Base-by-base conservation (phyloP, 306 rosid species). In the Dryas alaskensis region DNA sequence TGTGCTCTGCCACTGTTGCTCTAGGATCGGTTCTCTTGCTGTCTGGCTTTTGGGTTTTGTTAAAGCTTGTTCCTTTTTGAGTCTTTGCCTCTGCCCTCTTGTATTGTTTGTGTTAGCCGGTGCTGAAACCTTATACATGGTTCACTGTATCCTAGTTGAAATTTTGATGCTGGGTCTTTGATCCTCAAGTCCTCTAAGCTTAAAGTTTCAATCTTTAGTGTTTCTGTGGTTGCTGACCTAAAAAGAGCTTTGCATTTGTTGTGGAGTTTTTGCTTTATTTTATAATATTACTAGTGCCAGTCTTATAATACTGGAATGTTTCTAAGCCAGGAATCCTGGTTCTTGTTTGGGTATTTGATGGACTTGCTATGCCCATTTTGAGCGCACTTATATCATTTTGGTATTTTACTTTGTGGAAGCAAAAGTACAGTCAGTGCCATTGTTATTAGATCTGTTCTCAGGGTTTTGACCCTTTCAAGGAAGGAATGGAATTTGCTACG, bases 401-500 rank as follows among this genome's bases (percentile, higher is more conserved):
- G 65, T 64, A 46, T 69, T 54, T 11, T 65, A 47, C 22, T 27
- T 65, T 65, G 67, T 76, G 72, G 73, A 67, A 66, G 70, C 52
- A 22, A 69, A 70, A 52, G 40, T 59, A 27, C 27, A 10, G 49
- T 67, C n/a, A 31, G 27, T 65, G 22, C 14, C 8, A 2, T 27
- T 77, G 51, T 43, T 49, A 9, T 60, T 84, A 72, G 78, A 64
- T 83, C 67, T 81, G 73, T 71, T 54, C 17, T 60, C 64, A 76
- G 85, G 67, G 31, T 63, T 46, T 67, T 81, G 73, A 73, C 79
- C 60, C 80, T 70, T 66, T 48, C 49, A 6, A 62, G 67, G 49
- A 39, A 22, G 68, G 66, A 43, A 91, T 89, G 97, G 97, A 87
- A 43, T 42, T 75, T 61, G 67, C 80, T 69, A 69, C 65, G 76